Percentiles rank a stretch among this genome's conserved stretches.
Conservation (phyloP, 2,329 filamentous ascomycete genomes). For the Furcasterigmium sp. region DNA sequence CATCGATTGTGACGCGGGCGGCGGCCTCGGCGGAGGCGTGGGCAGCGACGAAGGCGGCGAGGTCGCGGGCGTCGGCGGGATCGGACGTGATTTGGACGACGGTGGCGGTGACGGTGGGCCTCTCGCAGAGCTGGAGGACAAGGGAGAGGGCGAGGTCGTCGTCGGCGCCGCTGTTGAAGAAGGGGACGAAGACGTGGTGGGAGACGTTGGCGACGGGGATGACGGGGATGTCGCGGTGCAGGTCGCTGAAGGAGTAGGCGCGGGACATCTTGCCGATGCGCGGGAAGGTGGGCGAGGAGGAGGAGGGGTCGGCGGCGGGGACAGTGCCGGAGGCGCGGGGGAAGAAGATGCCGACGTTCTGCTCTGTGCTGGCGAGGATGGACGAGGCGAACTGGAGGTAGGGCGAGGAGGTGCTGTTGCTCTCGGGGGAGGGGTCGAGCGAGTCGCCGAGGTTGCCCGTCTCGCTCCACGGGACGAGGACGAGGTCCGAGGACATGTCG, state of each 20-base stretch:
- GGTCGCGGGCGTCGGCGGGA: slow-evolving; percentile 5
- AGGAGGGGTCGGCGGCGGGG: slow-evolving; percentile 25
- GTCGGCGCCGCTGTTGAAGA: slow-evolving; percentile 78
- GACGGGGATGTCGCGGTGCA: slow-evolving; percentile 37
- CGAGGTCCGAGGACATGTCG: slow-evolving; percentile 65
- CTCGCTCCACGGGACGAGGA: slow-evolving; percentile 88
- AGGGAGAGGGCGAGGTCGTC: slow-evolving; percentile 75
- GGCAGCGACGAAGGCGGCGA: slow-evolving; percentile 20
- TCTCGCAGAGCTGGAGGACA: slow-evolving; percentile 78
- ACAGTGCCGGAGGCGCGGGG: slow-evolving; percentile 56
- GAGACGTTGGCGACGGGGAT: slow-evolving; percentile 60
- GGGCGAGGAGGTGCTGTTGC: slow-evolving; percentile 25
- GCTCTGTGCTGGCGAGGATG: slow-evolving; percentile 57
- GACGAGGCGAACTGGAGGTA: slow-evolving; percentile 72
- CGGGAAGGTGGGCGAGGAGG: slow-evolving; percentile 20
- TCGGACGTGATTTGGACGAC: slow-evolving; percentile 46
- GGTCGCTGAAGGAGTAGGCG: slow-evolving; percentile 53
- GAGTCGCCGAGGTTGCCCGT: slow-evolving; percentile 70
- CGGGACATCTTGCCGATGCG: slow-evolving; percentile 38
- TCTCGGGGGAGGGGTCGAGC: slow-evolving; percentile 10
- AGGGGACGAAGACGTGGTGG: slow-evolving; percentile 84
- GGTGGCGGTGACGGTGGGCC: slow-evolving; percentile 71
- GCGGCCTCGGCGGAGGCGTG: slow-evolving; percentile 14
- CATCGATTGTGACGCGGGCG: slow-evolving; percentile 16
- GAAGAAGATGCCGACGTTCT: slow-evolving; percentile 73